Evolutionary conservation across 805 yeast genomes (phyloP).

Genomic region (Yamadazyma sp.): DNA sequence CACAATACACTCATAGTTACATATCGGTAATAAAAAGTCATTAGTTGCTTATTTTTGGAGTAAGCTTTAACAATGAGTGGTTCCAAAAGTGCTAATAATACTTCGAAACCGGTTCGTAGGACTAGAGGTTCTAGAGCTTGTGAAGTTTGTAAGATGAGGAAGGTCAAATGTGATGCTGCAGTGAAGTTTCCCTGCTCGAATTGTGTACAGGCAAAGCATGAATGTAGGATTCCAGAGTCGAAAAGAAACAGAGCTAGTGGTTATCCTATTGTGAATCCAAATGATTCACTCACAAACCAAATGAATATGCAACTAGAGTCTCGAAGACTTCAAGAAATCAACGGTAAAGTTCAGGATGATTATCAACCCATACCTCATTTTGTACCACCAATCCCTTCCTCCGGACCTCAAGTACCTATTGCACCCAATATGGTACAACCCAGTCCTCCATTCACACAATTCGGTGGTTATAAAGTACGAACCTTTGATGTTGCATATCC

Average conservation of each 20-base stretch:
- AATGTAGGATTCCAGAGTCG: conserved; percentile 64
- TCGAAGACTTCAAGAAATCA: background rate
- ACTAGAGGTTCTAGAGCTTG: conserved; percentile 73
- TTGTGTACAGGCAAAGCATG: conserved; percentile 68
- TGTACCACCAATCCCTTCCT: too few species aligned
- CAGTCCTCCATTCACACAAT: too few species aligned
- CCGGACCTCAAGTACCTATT: too few species aligned
- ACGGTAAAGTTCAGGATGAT: background rate
- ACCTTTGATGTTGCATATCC: too few species aligned
- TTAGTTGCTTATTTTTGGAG: too few species aligned
- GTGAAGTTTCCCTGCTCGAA: conserved; percentile 50
- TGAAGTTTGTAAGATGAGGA: conserved; percentile 71
- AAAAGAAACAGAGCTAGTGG: conserved; percentile 37
- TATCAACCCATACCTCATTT: too few species aligned
- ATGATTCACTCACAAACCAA: conserved; percentile 31
- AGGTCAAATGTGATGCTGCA: conserved; percentile 74
- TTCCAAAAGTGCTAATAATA: too few species aligned
- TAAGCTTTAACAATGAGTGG: background rate
- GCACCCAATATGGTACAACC: too few species aligned
- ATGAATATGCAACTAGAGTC: conserved; percentile 1
- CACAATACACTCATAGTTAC: too few species aligned
- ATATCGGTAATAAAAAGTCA: too few species aligned
- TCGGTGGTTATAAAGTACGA: too few species aligned
- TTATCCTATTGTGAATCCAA: conserved; percentile 5
- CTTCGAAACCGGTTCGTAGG: too few species aligned